phyloP scores from a whole-genome alignment of 73 alveolate species.

The Blepharisma japonicum region DNA sequence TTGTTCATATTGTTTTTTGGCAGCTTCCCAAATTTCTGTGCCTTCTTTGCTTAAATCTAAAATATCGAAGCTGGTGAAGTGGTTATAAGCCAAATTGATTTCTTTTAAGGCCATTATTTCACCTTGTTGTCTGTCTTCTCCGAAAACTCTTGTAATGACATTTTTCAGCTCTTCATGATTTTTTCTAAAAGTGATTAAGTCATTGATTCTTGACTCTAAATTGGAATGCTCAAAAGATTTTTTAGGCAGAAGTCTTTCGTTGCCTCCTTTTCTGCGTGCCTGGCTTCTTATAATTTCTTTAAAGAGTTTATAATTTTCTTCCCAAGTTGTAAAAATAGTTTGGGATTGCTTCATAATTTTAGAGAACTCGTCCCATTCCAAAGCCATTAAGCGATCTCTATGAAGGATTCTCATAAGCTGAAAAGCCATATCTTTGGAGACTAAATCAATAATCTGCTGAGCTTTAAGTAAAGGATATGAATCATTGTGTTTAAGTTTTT shows the following conservation, averaged over 20 bases:
- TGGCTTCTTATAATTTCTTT: constrained; percentile 35
- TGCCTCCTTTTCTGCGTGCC: constrained; percentile 34
- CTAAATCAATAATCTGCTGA: constrained; percentile 63
- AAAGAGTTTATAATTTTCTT: constrained; percentile 36
- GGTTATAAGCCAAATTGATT: constrained; percentile 65
- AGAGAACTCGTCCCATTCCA: constrained; percentile 55
- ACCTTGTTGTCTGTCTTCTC: constrained; percentile 56
- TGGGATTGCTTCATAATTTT: constrained; percentile 40
- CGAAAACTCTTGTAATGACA: constrained; percentile 70
- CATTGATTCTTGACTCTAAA: constrained; percentile 69
- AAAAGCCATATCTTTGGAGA: constrained; percentile 69
- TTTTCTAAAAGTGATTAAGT: constrained; percentile 72
- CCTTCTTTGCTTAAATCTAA: constrained; percentile 91
- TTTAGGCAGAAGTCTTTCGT: constrained; percentile 16
- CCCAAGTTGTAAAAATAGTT: constrained; percentile 47
- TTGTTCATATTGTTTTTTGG: constrained; percentile 59
- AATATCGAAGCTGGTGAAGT: constrained; percentile 52
- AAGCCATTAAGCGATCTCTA: constrained; percentile 38
- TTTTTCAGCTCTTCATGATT: constrained; percentile 86
- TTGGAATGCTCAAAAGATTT: constrained; percentile 14
- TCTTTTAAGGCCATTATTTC: constrained; percentile 53
- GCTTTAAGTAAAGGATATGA: constrained; percentile 72
- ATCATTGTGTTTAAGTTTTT: constrained; percentile 43
- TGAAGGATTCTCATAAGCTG: constrained; percentile 66
- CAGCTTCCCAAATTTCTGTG: constrained; percentile 70